Percentiles rank a stretch among this genome's conserved stretches.
Evolutionary conservation across 2,329 filamentous ascomycete genomes (phyloP).

Genomic region (Botryotinia narcissicola): DNA sequence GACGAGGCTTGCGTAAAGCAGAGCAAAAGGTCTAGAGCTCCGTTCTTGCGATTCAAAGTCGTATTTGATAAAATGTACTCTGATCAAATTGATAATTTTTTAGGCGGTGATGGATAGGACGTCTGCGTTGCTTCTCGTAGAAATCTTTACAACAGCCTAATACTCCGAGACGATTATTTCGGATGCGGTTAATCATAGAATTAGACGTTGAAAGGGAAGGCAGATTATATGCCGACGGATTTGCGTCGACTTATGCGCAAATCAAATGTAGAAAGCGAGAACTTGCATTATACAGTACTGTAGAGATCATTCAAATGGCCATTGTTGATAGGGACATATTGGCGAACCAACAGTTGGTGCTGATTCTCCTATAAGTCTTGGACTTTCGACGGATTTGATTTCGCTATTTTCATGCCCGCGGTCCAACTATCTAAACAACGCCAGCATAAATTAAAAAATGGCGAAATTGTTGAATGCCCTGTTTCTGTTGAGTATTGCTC

Average conservation of each 20-base stretch:
- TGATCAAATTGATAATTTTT: neutral
- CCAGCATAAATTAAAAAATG: neutral
- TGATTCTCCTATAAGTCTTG: neutral
- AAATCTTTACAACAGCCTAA: neutral
- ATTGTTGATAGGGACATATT: neutral
- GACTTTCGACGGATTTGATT: neutral
- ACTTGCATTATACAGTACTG: neutral
- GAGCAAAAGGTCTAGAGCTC: neutral
- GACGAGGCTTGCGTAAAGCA: neutral
- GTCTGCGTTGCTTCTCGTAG: neutral
- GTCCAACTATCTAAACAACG: neutral
- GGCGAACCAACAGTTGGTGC: neutral
- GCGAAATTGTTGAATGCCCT: neutral
- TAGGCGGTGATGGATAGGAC: neutral
- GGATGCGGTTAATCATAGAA: too few relatives aligned
- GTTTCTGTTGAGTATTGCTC: neutral
- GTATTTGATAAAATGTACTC: neutral
- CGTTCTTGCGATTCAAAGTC: neutral
- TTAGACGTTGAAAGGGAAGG: too few relatives aligned
- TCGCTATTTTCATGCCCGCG: neutral
- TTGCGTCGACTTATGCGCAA: neutral
- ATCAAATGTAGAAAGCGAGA: neutral
- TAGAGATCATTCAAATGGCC: neutral
- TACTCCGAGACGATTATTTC: neutral
- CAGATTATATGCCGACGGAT: neutral